Evolutionary conservation across 306 rosid genomes (phyloP).

Genomic region (Psophocarpus tetragonolobus): DNA sequence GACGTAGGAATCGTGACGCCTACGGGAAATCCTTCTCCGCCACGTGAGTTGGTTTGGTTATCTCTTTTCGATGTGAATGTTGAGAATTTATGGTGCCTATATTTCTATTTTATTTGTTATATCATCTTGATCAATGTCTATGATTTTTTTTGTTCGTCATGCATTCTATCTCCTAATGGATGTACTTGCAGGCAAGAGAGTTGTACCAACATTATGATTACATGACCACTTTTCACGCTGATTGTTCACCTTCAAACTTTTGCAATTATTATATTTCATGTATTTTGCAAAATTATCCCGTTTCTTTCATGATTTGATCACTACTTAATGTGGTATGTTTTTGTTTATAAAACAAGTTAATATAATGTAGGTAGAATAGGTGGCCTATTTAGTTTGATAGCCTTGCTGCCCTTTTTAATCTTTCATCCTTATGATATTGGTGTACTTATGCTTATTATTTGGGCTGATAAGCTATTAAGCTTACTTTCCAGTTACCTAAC

Average conservation of each 20-base stretch:
- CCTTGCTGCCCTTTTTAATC: neutral
- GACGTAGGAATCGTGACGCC: neutral
- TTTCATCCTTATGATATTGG: neutral
- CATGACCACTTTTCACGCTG: constrained; percentile 85
- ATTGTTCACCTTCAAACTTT: constrained; percentile 86
- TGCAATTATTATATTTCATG: constrained; percentile 64
- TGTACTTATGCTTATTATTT: too few relatives aligned
- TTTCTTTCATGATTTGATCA: constrained; percentile 14
- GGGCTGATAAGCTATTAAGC: too few relatives aligned
- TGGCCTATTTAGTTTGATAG: neutral
- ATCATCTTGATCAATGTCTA: neutral
- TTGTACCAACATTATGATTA: constrained; percentile 93
- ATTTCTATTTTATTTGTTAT: neutral
- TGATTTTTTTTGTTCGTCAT: neutral
- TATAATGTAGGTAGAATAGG: neutral
- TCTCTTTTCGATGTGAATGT: neutral
- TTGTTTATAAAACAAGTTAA: neutral
- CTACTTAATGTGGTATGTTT: neutral
- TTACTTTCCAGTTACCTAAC: too few relatives aligned
- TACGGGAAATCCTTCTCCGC: neutral
- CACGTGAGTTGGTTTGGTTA: neutral
- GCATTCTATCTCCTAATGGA: constrained; percentile 46
- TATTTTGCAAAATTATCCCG: neutral
- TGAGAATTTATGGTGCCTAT: neutral
- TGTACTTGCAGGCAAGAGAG: constrained; percentile 96